Evolutionary conservation across 805 yeast genomes (phyloP), one percentile per base, ranked within the genome.

Genomic region (Pichia paraexigua): DNA sequence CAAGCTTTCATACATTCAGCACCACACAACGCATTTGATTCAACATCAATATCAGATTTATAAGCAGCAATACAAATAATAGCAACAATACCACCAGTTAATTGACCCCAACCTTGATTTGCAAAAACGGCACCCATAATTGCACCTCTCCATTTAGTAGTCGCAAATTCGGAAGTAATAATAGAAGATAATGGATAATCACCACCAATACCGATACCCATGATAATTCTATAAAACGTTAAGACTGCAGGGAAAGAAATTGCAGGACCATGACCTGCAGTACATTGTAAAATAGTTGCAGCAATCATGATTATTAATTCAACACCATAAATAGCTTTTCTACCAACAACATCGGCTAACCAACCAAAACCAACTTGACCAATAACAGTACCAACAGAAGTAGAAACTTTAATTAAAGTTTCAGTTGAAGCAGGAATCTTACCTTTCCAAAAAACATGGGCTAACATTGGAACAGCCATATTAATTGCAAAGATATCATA

Each of bases 161-260:
- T 87, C 27, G 96, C 79, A 64, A 89, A 89, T 75, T 89, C 97
- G 53, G 96, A 84, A 11, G 96, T 85, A 58, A 89, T 89, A 68
- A 89, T 85, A n/a, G 96, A 87, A 18, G 96, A 87, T 63, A 90
- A 77, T 60, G 97, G 96, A 69, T 89, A 89, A 74, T 89, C 97
- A 78, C 96, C 97, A 75, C 97, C 97, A 61, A 89, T 90, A 81
- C 97, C 97, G 62, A 90, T 84, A 77, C 97, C 97, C 88, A 83
- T 85, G 56, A 89, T 64, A 58, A 89, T 83, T 80, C 97, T 85
- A 73, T 82, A 83, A 63, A 85, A 82, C 12, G 83, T 71, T 56
- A 90, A 75, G 48, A 87, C 75, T 43, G 94, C 95, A 51, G 80
- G 79, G 63, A 88, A 85, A 63, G 75, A 77, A 54, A 88, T 71